Evolutionary conservation across 106 monocot species (phyloP).

Genomic region (Hemerocallis citrina): DNA sequence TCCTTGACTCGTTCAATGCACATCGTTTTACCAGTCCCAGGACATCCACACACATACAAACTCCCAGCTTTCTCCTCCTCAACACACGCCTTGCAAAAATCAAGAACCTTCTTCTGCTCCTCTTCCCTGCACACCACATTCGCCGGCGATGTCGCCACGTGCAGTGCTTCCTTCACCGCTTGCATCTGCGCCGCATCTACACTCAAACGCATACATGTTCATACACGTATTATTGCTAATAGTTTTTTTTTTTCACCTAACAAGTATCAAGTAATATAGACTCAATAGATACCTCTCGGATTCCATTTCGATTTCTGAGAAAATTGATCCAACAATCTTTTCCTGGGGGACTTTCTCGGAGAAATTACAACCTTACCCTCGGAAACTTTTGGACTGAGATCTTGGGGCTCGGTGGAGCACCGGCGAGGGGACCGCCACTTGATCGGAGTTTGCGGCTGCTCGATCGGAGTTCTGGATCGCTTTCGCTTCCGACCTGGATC

Average conservation of each 20-base stretch:
- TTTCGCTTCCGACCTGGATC: not conserved
- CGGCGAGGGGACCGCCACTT: slow-evolving; percentile 8
- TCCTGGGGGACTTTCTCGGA: slow-evolving; percentile 5
- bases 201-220: too few species aligned
- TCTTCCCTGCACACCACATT: slow-evolving; percentile 68
- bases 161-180: slow-evolving; percentile 73
- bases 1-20: slow-evolving; percentile 53
- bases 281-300: slow-evolving; percentile 13
- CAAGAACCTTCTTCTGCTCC: slow-evolving; percentile 63
- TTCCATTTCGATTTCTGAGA: not conserved
- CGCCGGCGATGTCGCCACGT: slow-evolving; percentile 53
- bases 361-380: not conserved
- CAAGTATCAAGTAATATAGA: too few species aligned
- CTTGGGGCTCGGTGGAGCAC: not conserved
- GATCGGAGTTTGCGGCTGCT: not conserved
- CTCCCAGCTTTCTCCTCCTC: slow-evolving; percentile 54
- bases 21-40: slow-evolving; percentile 92
- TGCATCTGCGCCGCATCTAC: slow-evolving; percentile 70
- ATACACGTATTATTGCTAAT: too few species aligned
- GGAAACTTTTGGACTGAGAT: not conserved
- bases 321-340: slow-evolving; percentile 1
- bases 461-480: slow-evolving; percentile 3
- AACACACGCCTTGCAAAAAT: slow-evolving; percentile 69
- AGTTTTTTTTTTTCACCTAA: too few species aligned
- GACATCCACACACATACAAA: slow-evolving; percentile 89